Conservation (phyloP, 2,329 filamentous ascomycete species). For the Microascus cirrosus region DNA sequence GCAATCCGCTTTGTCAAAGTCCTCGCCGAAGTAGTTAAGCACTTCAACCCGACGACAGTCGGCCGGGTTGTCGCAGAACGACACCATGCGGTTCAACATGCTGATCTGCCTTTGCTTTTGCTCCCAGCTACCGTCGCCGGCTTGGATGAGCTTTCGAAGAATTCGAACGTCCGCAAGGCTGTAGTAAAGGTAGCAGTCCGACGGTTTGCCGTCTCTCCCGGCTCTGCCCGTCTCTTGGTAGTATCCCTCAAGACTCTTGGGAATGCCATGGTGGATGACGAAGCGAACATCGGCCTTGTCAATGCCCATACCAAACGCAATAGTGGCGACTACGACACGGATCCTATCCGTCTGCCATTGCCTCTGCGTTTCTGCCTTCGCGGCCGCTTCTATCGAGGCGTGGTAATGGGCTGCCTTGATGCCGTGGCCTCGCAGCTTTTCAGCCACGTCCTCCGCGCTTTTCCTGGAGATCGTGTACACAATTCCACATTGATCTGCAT, state of each 20-base stretch:
- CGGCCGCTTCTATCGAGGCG: conserved; percentile 57
- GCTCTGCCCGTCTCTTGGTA: conserved; percentile 97
- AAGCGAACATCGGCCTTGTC: conserved; percentile 96
- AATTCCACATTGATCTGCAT: conserved; percentile 69
- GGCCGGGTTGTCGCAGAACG: conserved; percentile 80
- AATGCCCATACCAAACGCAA: conserved; percentile 99
- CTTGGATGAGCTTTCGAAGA: conserved; percentile 70
- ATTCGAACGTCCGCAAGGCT: conserved; percentile 64
- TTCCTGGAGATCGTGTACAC: conserved; percentile 85
- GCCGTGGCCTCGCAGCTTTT: conserved; percentile 49
- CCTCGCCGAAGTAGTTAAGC: conserved; percentile 87
- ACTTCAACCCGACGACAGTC: conserved; percentile 85
- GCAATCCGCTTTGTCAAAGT: conserved; percentile 63
- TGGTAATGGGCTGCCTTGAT: conserved; percentile 82
- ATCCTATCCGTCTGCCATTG: conserved; percentile 71
- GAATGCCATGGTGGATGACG: conserved; percentile 85
- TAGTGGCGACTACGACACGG: conserved; percentile 92
- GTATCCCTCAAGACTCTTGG: conserved; percentile 93
- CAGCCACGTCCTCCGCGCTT: conserved; percentile 69
- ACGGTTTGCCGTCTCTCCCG: conserved; percentile 77
- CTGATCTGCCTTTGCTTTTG: conserved; percentile 76
- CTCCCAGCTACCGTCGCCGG: conserved; percentile 63
- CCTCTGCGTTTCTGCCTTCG: conserved; percentile 62
- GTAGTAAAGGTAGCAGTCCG: conserved; percentile 86
- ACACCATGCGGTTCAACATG: conserved; percentile 76